phyloP scores from a whole-genome alignment of 495 filamentous ascomycete genomes.

The Aspergillus saccharolyticus region DNA sequence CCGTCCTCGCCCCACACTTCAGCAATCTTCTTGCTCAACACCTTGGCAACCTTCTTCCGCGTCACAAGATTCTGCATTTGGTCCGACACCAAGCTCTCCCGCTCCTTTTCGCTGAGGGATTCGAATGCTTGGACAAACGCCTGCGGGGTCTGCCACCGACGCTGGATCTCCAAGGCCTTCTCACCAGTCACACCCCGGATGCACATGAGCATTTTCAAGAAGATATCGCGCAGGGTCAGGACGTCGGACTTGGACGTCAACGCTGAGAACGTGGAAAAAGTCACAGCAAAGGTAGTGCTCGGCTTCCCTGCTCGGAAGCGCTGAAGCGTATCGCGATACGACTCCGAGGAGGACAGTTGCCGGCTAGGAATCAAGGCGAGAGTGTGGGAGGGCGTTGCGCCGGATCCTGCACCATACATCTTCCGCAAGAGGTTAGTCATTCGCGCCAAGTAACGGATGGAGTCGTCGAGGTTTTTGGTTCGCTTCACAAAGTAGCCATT shows the following conservation, averaged over 20 bases:
- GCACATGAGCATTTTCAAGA: conserved; percentile 85
- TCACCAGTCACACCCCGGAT: conserved; percentile 72
- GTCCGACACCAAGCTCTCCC: conserved; percentile 46
- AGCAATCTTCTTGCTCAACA: conserved; percentile 63
- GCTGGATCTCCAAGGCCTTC: conserved; percentile 77
- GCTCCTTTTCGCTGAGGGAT: conserved; percentile 35
- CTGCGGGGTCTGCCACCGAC: conserved; percentile 65
- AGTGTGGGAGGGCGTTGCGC: conserved; percentile 4
- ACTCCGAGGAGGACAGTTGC: conserved; percentile 57
- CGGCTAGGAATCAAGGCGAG: conserved; percentile 58
- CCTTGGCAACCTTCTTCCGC: conserved; percentile 61
- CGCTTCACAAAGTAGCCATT: conserved; percentile 79
- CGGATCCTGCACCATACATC: conserved; percentile 53
- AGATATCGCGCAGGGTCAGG: conserved; percentile 69
- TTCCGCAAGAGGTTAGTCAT: conserved; percentile 68
- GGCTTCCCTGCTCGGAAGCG: conserved; percentile 49
- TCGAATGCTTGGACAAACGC: conserved; percentile 66
- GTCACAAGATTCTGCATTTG: conserved; percentile 54
- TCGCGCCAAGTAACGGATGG: conserved; percentile 69
- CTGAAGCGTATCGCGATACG: conserved; percentile 62
- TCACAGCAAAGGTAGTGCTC: conserved; percentile 55
- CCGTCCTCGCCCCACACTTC: conserved; percentile 61
- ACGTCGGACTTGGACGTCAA: conserved; percentile 70
- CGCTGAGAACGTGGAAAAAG: conserved; percentile 65
- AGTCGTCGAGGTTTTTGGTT: conserved; percentile 72